Percentiles rank a stretch among this genome's conserved stretches.
phyloP scores from a whole-genome alignment of 768 basidiomycete genomes.

The Amanita rubescens region DNA sequence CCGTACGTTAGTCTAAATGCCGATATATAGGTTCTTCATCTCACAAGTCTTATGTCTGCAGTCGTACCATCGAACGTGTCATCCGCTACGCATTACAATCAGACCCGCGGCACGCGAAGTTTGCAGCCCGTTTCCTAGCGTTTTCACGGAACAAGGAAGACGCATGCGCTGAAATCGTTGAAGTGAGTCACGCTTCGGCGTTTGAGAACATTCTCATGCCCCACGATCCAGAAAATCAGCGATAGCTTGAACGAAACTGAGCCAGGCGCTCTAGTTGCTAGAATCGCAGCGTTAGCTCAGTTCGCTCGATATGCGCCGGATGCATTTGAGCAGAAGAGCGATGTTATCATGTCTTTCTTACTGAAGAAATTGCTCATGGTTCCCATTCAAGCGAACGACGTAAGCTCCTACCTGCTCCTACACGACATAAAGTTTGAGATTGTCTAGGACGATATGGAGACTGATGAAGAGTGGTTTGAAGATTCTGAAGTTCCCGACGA shows the following conservation, averaged over 20 bases:
- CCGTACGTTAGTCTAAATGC: conserved; percentile 42
- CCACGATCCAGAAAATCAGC: conserved; percentile 33
- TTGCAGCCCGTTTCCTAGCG: conserved; percentile 70
- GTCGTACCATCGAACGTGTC: conserved; percentile 62
- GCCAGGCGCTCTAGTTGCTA: conserved; percentile 41
- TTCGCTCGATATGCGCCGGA: conserved; percentile 60
- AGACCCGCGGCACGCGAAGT: conserved; percentile 70
- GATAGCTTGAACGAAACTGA: background rate
- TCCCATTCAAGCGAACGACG: conserved; percentile 36
- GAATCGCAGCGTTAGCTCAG: conserved; percentile 67
- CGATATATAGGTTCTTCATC: background rate
- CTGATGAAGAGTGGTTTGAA: conserved; percentile 69
- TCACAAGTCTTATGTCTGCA: conserved; percentile 21
- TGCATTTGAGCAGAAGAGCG: conserved; percentile 74
- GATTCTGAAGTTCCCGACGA: conserved; percentile 52
- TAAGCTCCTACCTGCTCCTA: conserved; percentile 25
- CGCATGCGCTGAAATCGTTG: conserved; percentile 47
- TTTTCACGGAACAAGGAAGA: conserved; percentile 46
- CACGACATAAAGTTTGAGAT: background rate
- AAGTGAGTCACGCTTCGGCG: conserved; percentile 47
- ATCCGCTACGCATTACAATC: conserved; percentile 50
- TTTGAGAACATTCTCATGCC: background rate
- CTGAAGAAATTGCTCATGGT: conserved; percentile 65
- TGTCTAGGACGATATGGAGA: conserved; percentile 52
- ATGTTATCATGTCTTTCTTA: conserved; percentile 63